Evolutionary conservation across 1,284 basidiomycete species (phyloP).

Genomic region (Anthracocystis walkeri): DNA sequence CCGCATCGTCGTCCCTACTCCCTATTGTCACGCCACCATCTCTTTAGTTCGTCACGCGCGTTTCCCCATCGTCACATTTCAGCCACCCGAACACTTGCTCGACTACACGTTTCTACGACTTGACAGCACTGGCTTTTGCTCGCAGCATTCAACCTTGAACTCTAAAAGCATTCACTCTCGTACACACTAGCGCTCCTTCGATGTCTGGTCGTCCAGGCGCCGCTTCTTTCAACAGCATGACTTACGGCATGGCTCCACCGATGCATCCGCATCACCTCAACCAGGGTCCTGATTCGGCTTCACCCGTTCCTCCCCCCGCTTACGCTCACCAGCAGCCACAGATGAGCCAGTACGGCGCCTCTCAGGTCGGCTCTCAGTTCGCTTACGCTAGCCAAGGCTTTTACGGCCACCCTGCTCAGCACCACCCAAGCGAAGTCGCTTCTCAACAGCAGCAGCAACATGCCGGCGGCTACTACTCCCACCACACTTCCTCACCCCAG

Average conservation of each 20-base stretch:
- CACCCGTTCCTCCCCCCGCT: constrained; percentile 26
- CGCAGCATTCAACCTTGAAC: no score
- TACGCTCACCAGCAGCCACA: constrained; percentile 36
- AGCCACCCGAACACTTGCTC: background rate
- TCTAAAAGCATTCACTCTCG: no score
- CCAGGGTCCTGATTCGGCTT: constrained; percentile 31
- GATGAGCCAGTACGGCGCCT: constrained; percentile 44
- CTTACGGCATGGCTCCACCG: constrained; percentile 50
- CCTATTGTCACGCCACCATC: background rate
- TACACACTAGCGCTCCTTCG: background rate
- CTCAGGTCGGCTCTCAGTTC: constrained; percentile 36
- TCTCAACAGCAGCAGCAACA: constrained; percentile 30
- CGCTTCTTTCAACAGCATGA: constrained; percentile 26
- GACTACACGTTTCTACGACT: background rate
- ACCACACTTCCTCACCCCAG: constrained; percentile 43
- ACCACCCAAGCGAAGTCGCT: constrained; percentile 33
- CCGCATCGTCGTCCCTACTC: constrained; percentile 1
- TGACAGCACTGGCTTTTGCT: no score
- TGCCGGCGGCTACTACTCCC: constrained; percentile 35
- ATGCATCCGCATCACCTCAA: constrained; percentile 47
- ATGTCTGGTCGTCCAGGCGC: constrained; percentile 33
- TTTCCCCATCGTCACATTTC: background rate
- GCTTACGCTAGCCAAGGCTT: constrained; percentile 41
- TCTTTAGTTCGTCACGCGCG: background rate
- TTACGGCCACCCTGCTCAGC: constrained; percentile 40